Evolutionary conservation across 2,329 filamentous ascomycete genomes (phyloP).

Genomic region (Cyclaneusma minus): DNA sequence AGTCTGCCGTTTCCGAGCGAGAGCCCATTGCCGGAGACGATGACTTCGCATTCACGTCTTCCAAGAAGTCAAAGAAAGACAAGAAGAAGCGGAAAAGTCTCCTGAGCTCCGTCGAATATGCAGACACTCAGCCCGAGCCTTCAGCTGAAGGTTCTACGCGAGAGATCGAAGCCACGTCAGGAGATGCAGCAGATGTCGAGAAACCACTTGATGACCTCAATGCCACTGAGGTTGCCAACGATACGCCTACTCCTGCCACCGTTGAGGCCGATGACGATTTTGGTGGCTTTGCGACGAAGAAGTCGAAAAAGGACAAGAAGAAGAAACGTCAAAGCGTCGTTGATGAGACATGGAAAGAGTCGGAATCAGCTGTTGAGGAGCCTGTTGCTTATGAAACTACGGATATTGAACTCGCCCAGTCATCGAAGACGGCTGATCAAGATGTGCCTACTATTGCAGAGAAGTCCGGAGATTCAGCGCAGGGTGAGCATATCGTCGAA

Average conservation of each 20-base stretch:
- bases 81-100: constrained; percentile 16
- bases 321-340: constrained; percentile 13
- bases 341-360: neutral
- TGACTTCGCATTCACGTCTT: constrained; percentile 12
- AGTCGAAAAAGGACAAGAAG: constrained; percentile 24
- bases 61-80: constrained; percentile 23
- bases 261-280: constrained; percentile 2
- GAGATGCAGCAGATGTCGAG: no score
- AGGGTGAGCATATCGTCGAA: no score
- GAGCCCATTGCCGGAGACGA: no score
- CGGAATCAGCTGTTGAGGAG: neutral
- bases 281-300: constrained; percentile 14
- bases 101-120: constrained; percentile 1
- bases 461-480: no score
- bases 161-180: neutral
- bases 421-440: no score
- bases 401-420: no score
- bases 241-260: constrained; percentile 1
- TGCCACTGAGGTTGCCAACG: constrained; percentile 6
- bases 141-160: constrained; percentile 1
- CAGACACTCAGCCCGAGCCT: constrained; percentile 4
- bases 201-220: no score
- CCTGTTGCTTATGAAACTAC: no score
- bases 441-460: no score
- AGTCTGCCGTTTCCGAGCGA: no score